Evolutionary conservation across 179 eudicot genomes (phyloP).

Genomic region (Camellia oleifera): DNA sequence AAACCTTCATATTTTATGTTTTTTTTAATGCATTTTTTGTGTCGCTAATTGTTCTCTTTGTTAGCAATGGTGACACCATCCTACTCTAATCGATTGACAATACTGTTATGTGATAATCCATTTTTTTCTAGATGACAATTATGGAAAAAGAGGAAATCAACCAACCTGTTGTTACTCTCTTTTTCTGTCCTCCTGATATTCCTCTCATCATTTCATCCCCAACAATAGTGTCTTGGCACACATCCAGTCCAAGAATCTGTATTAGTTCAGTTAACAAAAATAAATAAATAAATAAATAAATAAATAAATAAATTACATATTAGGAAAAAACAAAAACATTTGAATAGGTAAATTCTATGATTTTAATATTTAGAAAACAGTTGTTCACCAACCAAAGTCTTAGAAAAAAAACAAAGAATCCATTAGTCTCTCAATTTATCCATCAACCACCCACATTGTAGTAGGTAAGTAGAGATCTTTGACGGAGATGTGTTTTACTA

Average conservation of each 20-base stretch:
- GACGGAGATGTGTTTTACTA: neutral
- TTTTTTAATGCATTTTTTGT: too few relatives aligned
- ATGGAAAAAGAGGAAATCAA: neutral
- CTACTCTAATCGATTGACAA: too few relatives aligned
- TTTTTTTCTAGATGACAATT: too few relatives aligned
- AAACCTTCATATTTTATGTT: too few relatives aligned
- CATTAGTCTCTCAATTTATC: slow-evolving; percentile 2
- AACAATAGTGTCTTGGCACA: slow-evolving; percentile 85
- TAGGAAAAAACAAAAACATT: too few relatives aligned
- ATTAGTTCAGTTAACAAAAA: neutral
- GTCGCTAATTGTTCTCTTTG: too few relatives aligned
- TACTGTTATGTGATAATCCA: too few relatives aligned
- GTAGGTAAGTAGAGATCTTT: slow-evolving; percentile 20
- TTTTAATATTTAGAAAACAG: neutral
- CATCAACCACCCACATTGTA: neutral
- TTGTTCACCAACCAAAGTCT: slow-evolving; percentile 15
- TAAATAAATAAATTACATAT: too few relatives aligned
- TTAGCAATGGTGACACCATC: too few relatives aligned
- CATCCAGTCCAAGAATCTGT: slow-evolving; percentile 86
- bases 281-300: neutral
- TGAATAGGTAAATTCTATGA: too few relatives aligned
- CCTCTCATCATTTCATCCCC: slow-evolving; percentile 91
- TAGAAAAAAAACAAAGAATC: neutral
- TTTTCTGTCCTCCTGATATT: slow-evolving; percentile 92
- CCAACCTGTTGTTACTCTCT: slow-evolving; percentile 88